phyloP scores from a whole-genome alignment of 1,139 yeast species.

The Kodamaea suecica region DNA sequence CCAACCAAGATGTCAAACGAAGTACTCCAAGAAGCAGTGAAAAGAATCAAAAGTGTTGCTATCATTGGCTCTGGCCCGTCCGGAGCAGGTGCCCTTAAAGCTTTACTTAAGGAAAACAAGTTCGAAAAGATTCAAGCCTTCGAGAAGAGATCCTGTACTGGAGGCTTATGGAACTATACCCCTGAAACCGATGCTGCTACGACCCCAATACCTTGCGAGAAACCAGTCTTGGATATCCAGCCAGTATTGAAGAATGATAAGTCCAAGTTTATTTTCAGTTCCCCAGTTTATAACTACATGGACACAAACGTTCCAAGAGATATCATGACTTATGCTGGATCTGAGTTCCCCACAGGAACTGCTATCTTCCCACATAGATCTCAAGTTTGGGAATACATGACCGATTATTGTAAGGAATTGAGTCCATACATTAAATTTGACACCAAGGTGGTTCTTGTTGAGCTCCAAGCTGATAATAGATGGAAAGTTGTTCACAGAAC shows the following conservation, averaged over 20 bases:
- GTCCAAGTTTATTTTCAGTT: conserved; percentile 31
- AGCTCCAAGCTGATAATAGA: conserved; percentile 12
- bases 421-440: conserved; percentile 31
- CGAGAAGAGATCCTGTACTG: conserved; percentile 47
- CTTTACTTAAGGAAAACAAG: conserved; percentile 32
- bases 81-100: conserved; percentile 58
- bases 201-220: conserved; percentile 21
- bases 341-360: conserved; percentile 39
- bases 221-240: conserved; percentile 15
- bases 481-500: conserved; percentile 23
- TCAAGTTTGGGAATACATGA: conserved; percentile 47
- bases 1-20: conserved; percentile 3
- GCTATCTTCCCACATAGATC: conserved; percentile 50
- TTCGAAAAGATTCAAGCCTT: conserved; percentile 45
- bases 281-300: conserved; percentile 48
- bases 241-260: conserved; percentile 16
- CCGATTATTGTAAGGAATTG: conserved; percentile 29
- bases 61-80: conserved; percentile 70
- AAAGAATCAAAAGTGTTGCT: conserved; percentile 33
- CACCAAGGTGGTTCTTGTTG: conserved; percentile 34
- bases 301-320: conserved; percentile 62
- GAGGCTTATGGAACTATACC: conserved; percentile 55
- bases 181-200: conserved; percentile 17
- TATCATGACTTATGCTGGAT: conserved; percentile 54
- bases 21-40: conserved; percentile 7